These are phyloP conservation scores for Theileria equi DNA, from an alignment of 169 alveolate genomes.

Conservation along the genomic window DNA sequence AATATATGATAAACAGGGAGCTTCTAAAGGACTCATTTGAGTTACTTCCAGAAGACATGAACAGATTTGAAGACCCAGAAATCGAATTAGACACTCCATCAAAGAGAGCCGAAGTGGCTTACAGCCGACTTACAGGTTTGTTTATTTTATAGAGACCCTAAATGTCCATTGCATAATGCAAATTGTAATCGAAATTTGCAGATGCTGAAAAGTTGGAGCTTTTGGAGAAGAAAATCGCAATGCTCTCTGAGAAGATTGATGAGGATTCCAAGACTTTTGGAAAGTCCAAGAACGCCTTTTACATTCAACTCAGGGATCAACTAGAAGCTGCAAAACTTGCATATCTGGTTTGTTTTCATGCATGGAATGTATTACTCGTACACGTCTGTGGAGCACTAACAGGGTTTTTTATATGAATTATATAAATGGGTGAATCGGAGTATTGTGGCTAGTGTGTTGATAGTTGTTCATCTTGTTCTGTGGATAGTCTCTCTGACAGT, in stretches of 20 bases:
- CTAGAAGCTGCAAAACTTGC: slow-evolving; percentile 83
- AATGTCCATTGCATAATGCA: background rate
- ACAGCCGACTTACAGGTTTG: slow-evolving; percentile 68
- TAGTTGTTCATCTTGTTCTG: no score
- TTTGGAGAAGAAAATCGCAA: slow-evolving; percentile 73
- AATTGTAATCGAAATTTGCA: background rate
- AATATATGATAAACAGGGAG: slow-evolving; percentile 28
- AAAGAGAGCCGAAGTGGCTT: slow-evolving; percentile 72
- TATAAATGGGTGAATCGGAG: no score
- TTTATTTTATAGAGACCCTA: no score
- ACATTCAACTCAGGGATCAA: slow-evolving; percentile 78
- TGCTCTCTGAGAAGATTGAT: slow-evolving; percentile 76
- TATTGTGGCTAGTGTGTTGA: no score
- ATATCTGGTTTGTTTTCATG: slow-evolving; percentile 60
- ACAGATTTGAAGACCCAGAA: slow-evolving; percentile 52
- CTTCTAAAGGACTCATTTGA: slow-evolving; percentile 77
- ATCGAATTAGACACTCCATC: slow-evolving; percentile 44
- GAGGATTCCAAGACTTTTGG: slow-evolving; percentile 66
- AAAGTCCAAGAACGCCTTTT: slow-evolving; percentile 68
- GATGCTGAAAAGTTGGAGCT: slow-evolving; percentile 77
- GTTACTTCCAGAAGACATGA: slow-evolving; percentile 76
- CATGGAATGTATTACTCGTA: no score
- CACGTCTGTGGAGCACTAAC: no score
- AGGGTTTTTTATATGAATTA: no score
- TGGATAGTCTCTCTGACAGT: no score